Percentiles rank a stretch among this genome's conserved stretches.
These are phyloP conservation scores for Filobasidium wieringae DNA, from an alignment of 768 basidiomycete genomes.

Conservation along the genomic window DNA sequence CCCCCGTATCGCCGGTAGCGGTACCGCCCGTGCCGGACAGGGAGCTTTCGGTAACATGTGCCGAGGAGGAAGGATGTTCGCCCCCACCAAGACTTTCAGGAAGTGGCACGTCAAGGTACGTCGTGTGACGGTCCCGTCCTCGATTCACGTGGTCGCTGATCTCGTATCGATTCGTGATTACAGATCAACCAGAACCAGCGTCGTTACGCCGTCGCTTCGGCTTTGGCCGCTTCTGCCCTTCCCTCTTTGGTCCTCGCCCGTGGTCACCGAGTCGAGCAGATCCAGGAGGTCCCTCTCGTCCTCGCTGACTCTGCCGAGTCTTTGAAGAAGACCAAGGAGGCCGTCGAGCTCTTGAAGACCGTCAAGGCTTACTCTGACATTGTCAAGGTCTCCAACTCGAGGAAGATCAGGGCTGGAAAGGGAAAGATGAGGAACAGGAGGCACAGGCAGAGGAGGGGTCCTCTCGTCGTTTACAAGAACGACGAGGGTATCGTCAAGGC, in stretches of 20 bases:
- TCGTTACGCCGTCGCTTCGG: conserved; percentile 93
- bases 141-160: background rate
- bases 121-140: background rate
- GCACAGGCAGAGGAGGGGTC: conserved; percentile 92
- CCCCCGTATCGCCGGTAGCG: conserved; percentile 97
- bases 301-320: conserved; percentile 66
- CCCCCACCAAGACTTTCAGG: conserved; percentile 98
- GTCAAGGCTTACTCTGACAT: conserved; percentile 84
- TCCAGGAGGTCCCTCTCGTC: conserved; percentile 93
- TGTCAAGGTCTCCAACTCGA: conserved; percentile 91
- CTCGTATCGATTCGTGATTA: background rate
- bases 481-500: conserved; percentile 96
- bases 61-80: conserved; percentile 99
- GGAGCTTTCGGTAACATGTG: conserved; percentile 99
- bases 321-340: conserved; percentile 92
- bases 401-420: conserved; percentile 92
- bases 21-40: conserved; percentile 97
- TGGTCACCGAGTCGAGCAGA: conserved; percentile 95
- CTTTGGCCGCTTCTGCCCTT: conserved; percentile 91
- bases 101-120: conserved; percentile 93
- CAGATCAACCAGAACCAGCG: conserved; percentile 89
- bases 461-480: conserved; percentile 91
- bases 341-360: conserved; percentile 80
- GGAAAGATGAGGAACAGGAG: conserved; percentile 95
- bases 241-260: conserved; percentile 97